A percentile compares a stretch with the other conserved stretches of the same genome.
Evolutionary conservation across 176 grass and related monocot genomes (phyloP).

Genomic region (Cocos nucifera): DNA sequence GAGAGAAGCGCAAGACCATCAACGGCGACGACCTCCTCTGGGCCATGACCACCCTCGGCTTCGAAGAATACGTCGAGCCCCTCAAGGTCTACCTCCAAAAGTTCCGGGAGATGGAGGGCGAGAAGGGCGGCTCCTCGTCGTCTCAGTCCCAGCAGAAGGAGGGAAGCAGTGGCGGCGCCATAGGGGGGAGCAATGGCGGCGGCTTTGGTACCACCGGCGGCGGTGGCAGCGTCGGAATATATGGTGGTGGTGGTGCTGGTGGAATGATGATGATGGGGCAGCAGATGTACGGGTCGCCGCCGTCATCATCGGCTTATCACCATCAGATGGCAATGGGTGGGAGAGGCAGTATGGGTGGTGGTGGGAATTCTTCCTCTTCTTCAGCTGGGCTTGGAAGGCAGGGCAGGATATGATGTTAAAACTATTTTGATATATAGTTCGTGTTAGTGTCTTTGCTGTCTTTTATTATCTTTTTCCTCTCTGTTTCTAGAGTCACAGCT

Average conservation of each 20-base stretch:
- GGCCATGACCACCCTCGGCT: slow-evolving; percentile 95
- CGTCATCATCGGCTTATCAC: slow-evolving; percentile 3
- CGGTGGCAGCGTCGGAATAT: neutral
- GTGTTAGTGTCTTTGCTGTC: too few species aligned
- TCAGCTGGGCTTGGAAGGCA: slow-evolving; percentile 32
- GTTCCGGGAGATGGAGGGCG: slow-evolving; percentile 91
- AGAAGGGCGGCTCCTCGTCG: slow-evolving; percentile 29
- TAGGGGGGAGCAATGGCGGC: slow-evolving; percentile 11
- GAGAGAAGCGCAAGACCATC: slow-evolving; percentile 99
- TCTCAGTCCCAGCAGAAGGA: slow-evolving; percentile 8
- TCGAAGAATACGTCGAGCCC: slow-evolving; percentile 92
- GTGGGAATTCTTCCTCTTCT: slow-evolving; percentile 24
- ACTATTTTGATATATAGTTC: too few species aligned
- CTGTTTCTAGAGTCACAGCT: too few species aligned
- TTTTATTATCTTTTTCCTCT: too few species aligned
- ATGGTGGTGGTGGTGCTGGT: neutral
- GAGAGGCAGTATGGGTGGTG: slow-evolving; percentile 26
- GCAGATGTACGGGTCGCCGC: slow-evolving; percentile 44
- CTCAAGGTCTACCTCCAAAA: slow-evolving; percentile 93
- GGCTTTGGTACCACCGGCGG: slow-evolving; percentile 19
- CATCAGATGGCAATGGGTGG: slow-evolving; percentile 47
- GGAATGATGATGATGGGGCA: slow-evolving; percentile 53
- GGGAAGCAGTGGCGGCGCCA: slow-evolving; percentile 8
- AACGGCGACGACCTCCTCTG: slow-evolving; percentile 98
- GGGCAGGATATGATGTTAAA: slow-evolving; percentile 30